Conservation (phyloP, 345 rosid species). For the Tarenaya hassleriana region DNA sequence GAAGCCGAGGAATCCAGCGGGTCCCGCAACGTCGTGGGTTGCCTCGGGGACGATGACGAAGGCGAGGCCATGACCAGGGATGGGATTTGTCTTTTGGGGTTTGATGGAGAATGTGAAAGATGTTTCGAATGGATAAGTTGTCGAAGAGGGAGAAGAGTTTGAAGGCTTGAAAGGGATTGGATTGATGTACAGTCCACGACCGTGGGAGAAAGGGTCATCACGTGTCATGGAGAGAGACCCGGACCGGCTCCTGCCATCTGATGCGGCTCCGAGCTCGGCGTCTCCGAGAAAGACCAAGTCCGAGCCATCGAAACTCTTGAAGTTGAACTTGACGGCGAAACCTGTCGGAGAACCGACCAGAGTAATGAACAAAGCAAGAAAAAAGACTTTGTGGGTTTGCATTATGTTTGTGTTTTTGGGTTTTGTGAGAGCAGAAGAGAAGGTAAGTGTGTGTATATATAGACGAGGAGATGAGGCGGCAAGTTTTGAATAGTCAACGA, state of each 20-base stretch:
- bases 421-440: too few relatives aligned
- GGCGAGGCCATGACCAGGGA: too few relatives aligned
- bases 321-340: constrained; percentile 26
- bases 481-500: too few relatives aligned
- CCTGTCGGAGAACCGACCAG: neutral
- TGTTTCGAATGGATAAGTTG: constrained; percentile 20
- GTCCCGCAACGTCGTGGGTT: neutral
- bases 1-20: constrained; percentile 32
- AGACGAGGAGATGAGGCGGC: too few relatives aligned
- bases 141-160: constrained; percentile 12
- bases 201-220: constrained; percentile 26
- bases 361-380: constrained; percentile 24
- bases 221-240: constrained; percentile 29
- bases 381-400: constrained; percentile 27
- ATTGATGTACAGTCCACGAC: constrained; percentile 21
- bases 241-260: constrained; percentile 17
- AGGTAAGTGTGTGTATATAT: too few relatives aligned
- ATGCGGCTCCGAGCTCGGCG: constrained; percentile 29
- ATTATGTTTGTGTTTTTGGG: neutral
- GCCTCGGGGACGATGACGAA: too few relatives aligned
- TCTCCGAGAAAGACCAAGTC: constrained; percentile 22
- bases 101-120: constrained; percentile 31
- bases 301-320: constrained; percentile 15
- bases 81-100: constrained; percentile 20
- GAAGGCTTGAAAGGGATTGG: constrained; percentile 22